Base-by-base conservation (phyloP, 257 asterid genomes). In the Lithospermum erythrorhizon region DNA sequence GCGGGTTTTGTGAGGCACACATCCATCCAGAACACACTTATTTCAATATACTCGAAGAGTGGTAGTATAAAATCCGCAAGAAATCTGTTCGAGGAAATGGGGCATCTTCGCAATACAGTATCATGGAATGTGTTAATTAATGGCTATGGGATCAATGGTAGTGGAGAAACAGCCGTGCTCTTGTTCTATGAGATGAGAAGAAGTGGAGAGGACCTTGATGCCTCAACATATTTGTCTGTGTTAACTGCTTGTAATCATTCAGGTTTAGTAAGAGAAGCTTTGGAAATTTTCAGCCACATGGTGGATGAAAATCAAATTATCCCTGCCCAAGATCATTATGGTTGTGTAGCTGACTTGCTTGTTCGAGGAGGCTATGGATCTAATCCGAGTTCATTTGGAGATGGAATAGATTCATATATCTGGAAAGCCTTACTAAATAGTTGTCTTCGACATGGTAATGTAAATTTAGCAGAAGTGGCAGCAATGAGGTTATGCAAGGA, bases 91-190 rank as follows among this genome's bases (percentile, higher is more conserved):
- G 10, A 47, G 65, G 56, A 11, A 48, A 69, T 58, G 73, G 49
- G 24, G 52, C 35, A 20, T 63, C 59, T 69, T 41, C 24, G 69
- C 22, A 37, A 69, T 63, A 51, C 19, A 56, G 52, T 63, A 25
- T 56, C 73, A 21, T 69, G 68, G 73, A 69, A 69, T 69, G 61
- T 68, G 30, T 37, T 63, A 30, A 69, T 58, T 25, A 57, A 51
- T 21, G 73, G 69, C 19, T 69, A 63, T 52, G 73, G 73, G 24
- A 63, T 69, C 61, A 69, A 69, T 32, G 73, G 73, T 47, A 59
- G 32, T 3, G 73, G 68, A 58, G 59, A 69, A 52, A 35, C 68
- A 49, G 68, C 73, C 48, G 61, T 69, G 19, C 63, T 68, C 7
- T 64, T 69, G 0, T 57, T 51, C 58, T 2, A 30, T 63, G 68